A percentile compares a stretch with the other conserved stretches of the same genome.
phyloP scores from a whole-genome alignment of 805 yeast species.

The Blastobotrys chiropterorum region DNA sequence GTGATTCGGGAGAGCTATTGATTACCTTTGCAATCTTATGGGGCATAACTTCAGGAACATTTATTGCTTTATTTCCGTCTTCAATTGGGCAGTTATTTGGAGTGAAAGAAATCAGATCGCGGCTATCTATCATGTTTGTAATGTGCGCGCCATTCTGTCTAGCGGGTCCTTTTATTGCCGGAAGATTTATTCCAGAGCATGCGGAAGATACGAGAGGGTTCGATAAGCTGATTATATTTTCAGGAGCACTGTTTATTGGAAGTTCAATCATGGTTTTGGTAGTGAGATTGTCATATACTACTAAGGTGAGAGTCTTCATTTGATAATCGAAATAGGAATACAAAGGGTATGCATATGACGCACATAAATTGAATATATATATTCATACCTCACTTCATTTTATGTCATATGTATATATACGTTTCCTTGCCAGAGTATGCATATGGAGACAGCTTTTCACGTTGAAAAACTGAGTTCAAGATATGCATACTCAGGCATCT shows the following conservation, averaged over 20 bases:
- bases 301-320: neutral
- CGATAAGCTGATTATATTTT: slow-evolving; percentile 28
- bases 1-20: slow-evolving; percentile 10
- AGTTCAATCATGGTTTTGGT: slow-evolving; percentile 11
- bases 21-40: slow-evolving; percentile 27
- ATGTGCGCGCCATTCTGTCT: slow-evolving; percentile 1
- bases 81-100: slow-evolving; percentile 30
- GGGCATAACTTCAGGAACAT: slow-evolving; percentile 31
- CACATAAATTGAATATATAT: no score
- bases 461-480: no score
- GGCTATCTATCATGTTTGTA: slow-evolving; percentile 1
- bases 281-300: slow-evolving; percentile 8
- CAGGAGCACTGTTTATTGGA: slow-evolving; percentile 27
- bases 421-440: no score
- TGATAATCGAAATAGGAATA: no score
- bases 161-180: slow-evolving; percentile 3
- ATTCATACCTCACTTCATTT: no score
- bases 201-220: slow-evolving; percentile 22
- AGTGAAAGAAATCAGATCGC: slow-evolving; percentile 17
- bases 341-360: no score
- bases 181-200: slow-evolving; percentile 10
- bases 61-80: slow-evolving; percentile 32
- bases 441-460: no score
- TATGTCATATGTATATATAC: no score
- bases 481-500: no score